Base-by-base conservation (phyloP, 225 moss, liverwort and hornwort genomes). In the Bryoerythrophyllum caledonicum region DNA sequence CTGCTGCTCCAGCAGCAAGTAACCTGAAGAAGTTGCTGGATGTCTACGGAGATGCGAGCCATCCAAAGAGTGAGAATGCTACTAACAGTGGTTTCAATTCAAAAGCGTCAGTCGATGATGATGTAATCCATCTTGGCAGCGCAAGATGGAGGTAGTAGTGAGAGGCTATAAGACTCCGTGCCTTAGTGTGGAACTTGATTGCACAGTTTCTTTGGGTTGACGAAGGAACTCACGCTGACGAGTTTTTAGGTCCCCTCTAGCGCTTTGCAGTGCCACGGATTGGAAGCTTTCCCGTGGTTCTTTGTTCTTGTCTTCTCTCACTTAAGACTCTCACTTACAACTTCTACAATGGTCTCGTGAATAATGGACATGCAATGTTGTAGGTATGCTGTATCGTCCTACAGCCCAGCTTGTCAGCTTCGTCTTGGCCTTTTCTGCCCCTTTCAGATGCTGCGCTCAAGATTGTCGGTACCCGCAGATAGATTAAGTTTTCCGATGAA, bases 1-100 rank as follows among this genome's bases (percentile, higher is more conserved):
- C 32, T 32, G 70, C 60, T 59, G 81, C 76, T 79, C 72, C 71
- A 53, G 79, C 81, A 57, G 80, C 90, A 43, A 85, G 68, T 78
- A 83, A 85, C 59, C 75, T 87, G 69, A 90, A 87, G 83, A 90
- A 90, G 79, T 68, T 90, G 74, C 79, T 87, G 81, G 90, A 90
- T 74, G 87, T 87, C 61, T 90, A 90, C 75, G 90, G 90, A 74
- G 90, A 90, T 78, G 90, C 87, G 77, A 90, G 87, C 73, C 81
- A 84, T 44, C 61, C 82, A 73, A 87, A 90, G 87, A 87, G 85
- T 90, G 87, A 90, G 90, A 88, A 87, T 81, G 82, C 85, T 68
- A 83, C 81, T 76, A 81, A 90, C 79, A 88, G 85, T 76, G 76
- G 82, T 81, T 81, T 89, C 43, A 86, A 77, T 83, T 89, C 83